phyloP scores from a whole-genome alignment of 2,329 filamentous ascomycete genomes.

The Pseudocercospora fuligena region DNA sequence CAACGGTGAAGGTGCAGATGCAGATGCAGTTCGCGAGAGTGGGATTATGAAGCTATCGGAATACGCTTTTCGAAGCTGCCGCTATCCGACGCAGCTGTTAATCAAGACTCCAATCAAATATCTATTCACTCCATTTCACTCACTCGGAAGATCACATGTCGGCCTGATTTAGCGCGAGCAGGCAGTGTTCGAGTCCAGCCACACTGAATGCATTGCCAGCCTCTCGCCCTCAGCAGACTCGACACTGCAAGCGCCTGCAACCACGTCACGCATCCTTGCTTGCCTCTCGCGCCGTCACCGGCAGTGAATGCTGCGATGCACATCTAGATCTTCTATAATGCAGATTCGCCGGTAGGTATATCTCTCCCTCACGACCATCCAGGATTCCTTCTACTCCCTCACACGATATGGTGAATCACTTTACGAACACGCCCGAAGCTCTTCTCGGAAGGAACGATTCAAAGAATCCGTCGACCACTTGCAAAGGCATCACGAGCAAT shows the following conservation, averaged over 20 bases:
- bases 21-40: neutral
- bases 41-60: neutral
- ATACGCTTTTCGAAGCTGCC: neutral
- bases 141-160: neutral
- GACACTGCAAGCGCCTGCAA: constrained; percentile 18
- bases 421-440: constrained; percentile 66
- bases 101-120: neutral
- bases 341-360: constrained; percentile 18
- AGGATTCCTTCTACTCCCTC: neutral
- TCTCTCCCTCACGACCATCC: neutral
- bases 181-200: constrained; percentile 5
- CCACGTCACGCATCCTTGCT: constrained; percentile 24
- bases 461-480: constrained; percentile 81
- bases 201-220: constrained; percentile 1
- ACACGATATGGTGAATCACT: constrained; percentile 20
- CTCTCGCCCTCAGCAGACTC: constrained; percentile 12
- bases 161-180: neutral
- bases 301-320: constrained; percentile 18
- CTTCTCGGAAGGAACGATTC: constrained; percentile 80
- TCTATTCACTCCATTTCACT: neutral
- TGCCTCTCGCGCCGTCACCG: constrained; percentile 12
- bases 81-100: neutral
- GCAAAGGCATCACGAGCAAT: constrained; percentile 80
- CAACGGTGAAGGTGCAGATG: neutral
- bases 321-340: neutral